Conservation (phyloP, 768 basidiomycete species). For the Epithele typhae region DNA sequence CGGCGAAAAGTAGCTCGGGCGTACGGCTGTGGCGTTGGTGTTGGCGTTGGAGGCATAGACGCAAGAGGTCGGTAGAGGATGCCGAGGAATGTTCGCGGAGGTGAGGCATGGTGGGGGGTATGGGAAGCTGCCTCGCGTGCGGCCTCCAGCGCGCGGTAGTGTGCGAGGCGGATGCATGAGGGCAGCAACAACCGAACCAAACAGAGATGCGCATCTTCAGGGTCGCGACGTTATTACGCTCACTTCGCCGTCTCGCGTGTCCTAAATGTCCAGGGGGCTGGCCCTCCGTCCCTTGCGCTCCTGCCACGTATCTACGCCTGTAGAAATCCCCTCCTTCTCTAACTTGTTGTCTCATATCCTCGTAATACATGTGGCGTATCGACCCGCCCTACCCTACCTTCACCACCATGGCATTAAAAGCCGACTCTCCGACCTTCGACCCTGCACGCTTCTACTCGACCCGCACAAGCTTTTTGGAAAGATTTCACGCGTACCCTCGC, state of each 20-base stretch:
- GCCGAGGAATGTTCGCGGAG: too few relatives aligned
- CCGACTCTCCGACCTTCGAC: neutral
- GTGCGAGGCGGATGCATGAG: neutral
- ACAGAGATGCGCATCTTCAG: neutral
- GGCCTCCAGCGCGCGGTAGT: neutral
- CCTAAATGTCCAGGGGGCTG: neutral
- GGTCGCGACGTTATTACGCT: neutral
- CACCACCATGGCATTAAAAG: neutral
- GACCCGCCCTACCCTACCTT: conserved; percentile 9
- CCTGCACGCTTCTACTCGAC: conserved; percentile 6
- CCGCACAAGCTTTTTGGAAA: conserved; percentile 3
- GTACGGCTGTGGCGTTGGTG: too few relatives aligned
- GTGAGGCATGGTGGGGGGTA: too few relatives aligned
- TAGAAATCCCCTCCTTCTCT: too few relatives aligned
- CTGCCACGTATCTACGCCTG: neutral
- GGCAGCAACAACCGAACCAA: neutral
- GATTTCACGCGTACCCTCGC: conserved; percentile 9
- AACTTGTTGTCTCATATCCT: neutral
- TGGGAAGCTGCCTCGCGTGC: too few relatives aligned
- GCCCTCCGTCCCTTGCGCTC: neutral
- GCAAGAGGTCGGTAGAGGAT: too few relatives aligned
- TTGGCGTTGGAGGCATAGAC: too few relatives aligned
- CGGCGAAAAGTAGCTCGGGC: too few relatives aligned
- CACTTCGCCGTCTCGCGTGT: neutral
- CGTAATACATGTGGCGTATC: conserved; percentile 2